These are phyloP conservation scores for Madurella fahalii DNA, from an alignment of 2,329 filamentous ascomycete species.

Conservation along the genomic window DNA sequence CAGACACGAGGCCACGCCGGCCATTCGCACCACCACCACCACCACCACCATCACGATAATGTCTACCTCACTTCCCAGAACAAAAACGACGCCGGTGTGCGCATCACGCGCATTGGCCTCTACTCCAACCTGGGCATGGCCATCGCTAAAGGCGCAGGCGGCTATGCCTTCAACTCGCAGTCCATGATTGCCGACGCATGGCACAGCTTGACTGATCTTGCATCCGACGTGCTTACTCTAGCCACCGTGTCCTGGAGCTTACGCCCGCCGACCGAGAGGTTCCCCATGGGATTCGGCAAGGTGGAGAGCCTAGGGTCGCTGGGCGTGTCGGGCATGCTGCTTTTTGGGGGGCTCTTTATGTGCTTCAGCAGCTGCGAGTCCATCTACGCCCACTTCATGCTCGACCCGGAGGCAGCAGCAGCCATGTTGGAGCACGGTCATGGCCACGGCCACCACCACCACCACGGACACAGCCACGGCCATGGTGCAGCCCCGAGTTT, in stretches of 20 bases:
- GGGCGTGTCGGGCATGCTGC: constrained; percentile 85
- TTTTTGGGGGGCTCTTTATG: constrained; percentile 89
- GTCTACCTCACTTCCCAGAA: constrained; percentile 75
- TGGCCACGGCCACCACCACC: constrained; percentile 57
- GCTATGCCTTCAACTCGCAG: constrained; percentile 92
- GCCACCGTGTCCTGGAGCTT: constrained; percentile 93
- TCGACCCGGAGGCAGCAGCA: constrained; percentile 55
- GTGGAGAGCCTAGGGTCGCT: constrained; percentile 93
- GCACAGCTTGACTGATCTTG: constrained; percentile 91
- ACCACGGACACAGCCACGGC: constrained; percentile 61
- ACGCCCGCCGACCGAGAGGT: constrained; percentile 74
- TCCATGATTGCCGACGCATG: constrained; percentile 90
- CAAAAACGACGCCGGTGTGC: constrained; percentile 87
- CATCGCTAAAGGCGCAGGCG: constrained; percentile 84
- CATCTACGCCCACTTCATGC: constrained; percentile 68
- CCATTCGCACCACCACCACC: constrained; percentile 58
- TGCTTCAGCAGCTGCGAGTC: constrained; percentile 70
- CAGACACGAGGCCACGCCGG: constrained; percentile 49
- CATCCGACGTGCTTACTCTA: constrained; percentile 90
- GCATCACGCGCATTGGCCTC: constrained; percentile 85
- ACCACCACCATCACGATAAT: constrained; percentile 82
- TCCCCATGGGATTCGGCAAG: constrained; percentile 92
- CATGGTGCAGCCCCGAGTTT: constrained; percentile 63
- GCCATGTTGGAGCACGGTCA: constrained; percentile 54
- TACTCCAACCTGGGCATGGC: constrained; percentile 93